Conservation (phyloP, 495 filamentous ascomycete species). For the Xylaria curta region DNA sequence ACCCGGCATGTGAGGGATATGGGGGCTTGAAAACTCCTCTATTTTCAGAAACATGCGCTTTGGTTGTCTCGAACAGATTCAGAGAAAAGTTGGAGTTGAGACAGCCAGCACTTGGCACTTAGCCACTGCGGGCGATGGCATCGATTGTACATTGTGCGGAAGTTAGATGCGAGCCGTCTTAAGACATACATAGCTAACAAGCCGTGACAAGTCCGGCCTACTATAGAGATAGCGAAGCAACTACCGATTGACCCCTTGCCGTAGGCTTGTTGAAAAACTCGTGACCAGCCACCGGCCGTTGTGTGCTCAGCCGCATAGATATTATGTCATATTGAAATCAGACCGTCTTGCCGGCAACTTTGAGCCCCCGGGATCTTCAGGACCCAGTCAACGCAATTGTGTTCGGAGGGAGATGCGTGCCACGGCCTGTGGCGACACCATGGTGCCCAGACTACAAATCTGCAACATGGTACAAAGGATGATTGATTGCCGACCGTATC, state of each 20-base stretch:
- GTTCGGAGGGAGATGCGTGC: slow-evolving; percentile 10
- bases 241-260: not conserved
- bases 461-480: slow-evolving; percentile 7
- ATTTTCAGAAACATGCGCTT: slow-evolving; percentile 5
- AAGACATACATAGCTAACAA: slow-evolving; percentile 16
- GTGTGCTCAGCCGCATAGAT: not conserved
- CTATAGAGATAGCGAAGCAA: not conserved
- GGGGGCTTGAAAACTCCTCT: slow-evolving; percentile 9
- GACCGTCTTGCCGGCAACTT: not conserved
- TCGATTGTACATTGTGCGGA: slow-evolving; percentile 23
- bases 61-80: slow-evolving; percentile 3
- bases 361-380: not conserved
- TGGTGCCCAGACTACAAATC: slow-evolving; percentile 5
- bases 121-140: slow-evolving; percentile 24
- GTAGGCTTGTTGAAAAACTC: not conserved
- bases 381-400: not conserved
- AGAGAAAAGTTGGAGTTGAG: not conserved
- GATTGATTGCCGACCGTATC: slow-evolving; percentile 13
- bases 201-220: slow-evolving; percentile 12
- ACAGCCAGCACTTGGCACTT: not conserved
- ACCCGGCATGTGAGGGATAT: slow-evolving; percentile 11
- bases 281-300: not conserved
- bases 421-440: not conserved
- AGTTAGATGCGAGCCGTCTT: slow-evolving; percentile 20
- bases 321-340: slow-evolving; percentile 23